These are phyloP conservation scores for Bassia scoparia DNA, from an alignment of 148 eudicot genomes.

Conservation along the genomic window DNA sequence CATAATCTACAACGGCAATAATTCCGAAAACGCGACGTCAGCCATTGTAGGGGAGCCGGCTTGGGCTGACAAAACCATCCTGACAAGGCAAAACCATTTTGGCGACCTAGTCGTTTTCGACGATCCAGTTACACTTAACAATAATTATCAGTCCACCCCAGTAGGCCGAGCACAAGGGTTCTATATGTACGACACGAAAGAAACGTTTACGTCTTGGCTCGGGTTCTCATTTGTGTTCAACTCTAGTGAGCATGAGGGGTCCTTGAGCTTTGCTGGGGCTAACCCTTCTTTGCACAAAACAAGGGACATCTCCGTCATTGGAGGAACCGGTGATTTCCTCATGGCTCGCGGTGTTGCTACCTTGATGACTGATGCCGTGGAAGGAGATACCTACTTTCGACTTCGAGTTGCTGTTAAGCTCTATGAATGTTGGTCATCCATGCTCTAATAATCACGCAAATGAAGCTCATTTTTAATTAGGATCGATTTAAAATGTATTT, in stretches of 20 bases:
- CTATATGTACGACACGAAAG: constrained; percentile 50
- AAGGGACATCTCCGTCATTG: constrained; percentile 63
- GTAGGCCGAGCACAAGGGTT: constrained; percentile 71
- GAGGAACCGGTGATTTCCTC: constrained; percentile 80
- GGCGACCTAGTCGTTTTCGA: constrained; percentile 60
- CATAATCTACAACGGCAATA: constrained; percentile 49
- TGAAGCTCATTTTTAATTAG: too few relatives aligned
- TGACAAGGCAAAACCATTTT: constrained; percentile 36
- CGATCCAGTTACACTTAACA: constrained; percentile 63
- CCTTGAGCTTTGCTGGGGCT: constrained; percentile 59
- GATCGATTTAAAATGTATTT: too few relatives aligned
- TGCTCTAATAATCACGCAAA: not conserved
- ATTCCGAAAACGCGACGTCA: constrained; percentile 50
- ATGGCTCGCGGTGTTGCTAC: constrained; percentile 73
- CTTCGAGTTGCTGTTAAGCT: constrained; percentile 54
- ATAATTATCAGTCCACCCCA: constrained; percentile 46
- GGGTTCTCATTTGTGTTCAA: constrained; percentile 55
- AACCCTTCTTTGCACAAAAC: constrained; percentile 60
- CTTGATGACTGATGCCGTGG: constrained; percentile 50
- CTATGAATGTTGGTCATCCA: constrained; percentile 57
- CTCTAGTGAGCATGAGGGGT: constrained; percentile 42
- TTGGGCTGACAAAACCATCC: constrained; percentile 43
- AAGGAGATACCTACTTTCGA: constrained; percentile 69
- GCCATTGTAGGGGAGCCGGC: constrained; percentile 50
- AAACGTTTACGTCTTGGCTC: constrained; percentile 50